Evolutionary conservation across 1,139 yeast genomes (phyloP), one percentile per base, ranked within the genome.

Genomic region (Candida glucosophila): DNA sequence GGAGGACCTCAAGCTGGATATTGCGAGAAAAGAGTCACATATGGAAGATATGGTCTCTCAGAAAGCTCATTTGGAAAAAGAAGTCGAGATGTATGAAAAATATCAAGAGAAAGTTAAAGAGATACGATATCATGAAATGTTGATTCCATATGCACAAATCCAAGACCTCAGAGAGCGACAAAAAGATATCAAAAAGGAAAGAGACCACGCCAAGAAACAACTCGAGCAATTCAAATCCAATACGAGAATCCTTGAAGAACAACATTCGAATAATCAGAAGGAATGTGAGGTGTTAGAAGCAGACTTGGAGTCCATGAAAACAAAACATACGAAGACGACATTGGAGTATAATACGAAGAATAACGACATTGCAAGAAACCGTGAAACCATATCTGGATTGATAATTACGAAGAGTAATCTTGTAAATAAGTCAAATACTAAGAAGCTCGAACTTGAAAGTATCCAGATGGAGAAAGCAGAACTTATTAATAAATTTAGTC

Each of bases 141-240:
- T 77, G 19, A 45, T 77, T 19, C 86, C 86, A 1, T 77, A 73
- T 46, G 83, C 77, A 1, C 64, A 67, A 32, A 51, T 73, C 3
- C 69, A 72, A 26, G 79, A 73, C 28, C 56, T 67, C 32, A 74
- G 67, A 33, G 49, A 43, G n/a, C 55, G 55, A 28, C 56, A 61
- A 24, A 52, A 57, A 17, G 44, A 46, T 9, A 52, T 65, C 25
- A 72, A 69, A 38, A 39, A 41, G 12, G 58, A 55, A 16, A 60
- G 67, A 30, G 67, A 70, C 19, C 41, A 43, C 9, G 62, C 70
- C 7, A 58, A 60, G 35, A 33, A 33, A 7, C 44, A 49, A 17
- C 37, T 59, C 12, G 43, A 45, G 6, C 43, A 47, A 3, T 67
- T 69, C 32, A 39, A 46, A 19, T 21, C 29, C 2, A 47, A 40